Percentiles rank a stretch among this genome's conserved stretches.
These are phyloP conservation scores for Talaromyces adpressus DNA, from an alignment of 495 filamentous ascomycete genomes.

Conservation along the genomic window DNA sequence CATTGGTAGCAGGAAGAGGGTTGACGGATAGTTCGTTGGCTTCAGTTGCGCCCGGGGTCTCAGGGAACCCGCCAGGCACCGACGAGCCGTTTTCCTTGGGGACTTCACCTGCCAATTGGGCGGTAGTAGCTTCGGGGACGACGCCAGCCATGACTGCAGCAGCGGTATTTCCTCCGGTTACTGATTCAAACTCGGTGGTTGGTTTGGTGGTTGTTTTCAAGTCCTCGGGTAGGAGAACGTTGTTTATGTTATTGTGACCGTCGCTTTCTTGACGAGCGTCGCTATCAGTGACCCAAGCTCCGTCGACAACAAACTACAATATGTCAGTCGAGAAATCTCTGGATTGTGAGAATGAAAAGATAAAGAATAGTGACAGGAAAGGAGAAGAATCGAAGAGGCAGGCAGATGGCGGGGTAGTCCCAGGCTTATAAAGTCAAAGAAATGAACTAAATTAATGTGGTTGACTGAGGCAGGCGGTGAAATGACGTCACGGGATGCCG, in stretches of 20 bases:
- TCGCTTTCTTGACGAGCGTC: constrained; percentile 73
- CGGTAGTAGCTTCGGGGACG: constrained; percentile 67
- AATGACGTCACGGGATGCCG: constrained; percentile 9
- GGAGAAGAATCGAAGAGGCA: constrained; percentile 6
- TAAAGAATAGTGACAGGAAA: constrained; percentile 8
- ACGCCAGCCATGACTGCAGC: constrained; percentile 59
- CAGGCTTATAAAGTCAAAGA: constrained; percentile 1
- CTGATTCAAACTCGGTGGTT: constrained; percentile 10
- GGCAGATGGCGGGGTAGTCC: background rate
- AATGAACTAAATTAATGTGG: background rate
- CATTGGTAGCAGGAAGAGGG: constrained; percentile 70
- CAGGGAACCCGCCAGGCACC: constrained; percentile 70
- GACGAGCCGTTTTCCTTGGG: constrained; percentile 49
- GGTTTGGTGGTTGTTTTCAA: constrained; percentile 45
- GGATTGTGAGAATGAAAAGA: background rate
- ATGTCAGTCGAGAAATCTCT: background rate
- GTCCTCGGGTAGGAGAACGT: constrained; percentile 71
- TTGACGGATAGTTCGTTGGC: constrained; percentile 52
- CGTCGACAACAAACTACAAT: constrained; percentile 84
- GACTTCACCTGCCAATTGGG: constrained; percentile 58
- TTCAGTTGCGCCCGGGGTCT: constrained; percentile 62
- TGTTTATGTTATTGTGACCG: constrained; percentile 74
- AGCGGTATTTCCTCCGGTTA: constrained; percentile 13
- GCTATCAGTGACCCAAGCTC: constrained; percentile 74
- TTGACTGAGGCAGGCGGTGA: constrained; percentile 6